Conservation (phyloP, 352 stramenopile genomes). For the Globisporangium rhizosaccharum region DNA sequence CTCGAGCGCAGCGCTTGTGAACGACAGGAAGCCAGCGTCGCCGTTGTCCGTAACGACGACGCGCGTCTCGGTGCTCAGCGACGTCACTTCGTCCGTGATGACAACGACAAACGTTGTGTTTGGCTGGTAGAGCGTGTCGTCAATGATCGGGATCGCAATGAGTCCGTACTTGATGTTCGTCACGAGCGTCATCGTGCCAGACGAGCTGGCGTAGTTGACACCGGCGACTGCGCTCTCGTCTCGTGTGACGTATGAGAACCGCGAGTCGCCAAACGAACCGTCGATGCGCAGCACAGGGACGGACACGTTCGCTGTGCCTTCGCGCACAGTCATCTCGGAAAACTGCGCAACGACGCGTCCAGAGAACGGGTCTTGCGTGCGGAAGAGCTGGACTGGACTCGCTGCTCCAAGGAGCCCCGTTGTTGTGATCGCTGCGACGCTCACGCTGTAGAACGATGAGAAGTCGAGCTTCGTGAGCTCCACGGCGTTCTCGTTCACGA, state of each 20-base stretch:
- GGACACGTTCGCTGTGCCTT: slow-evolving; percentile 20
- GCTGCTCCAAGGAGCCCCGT: slow-evolving; percentile 24
- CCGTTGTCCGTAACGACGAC: slow-evolving; percentile 43
- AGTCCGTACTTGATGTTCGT: slow-evolving; percentile 22
- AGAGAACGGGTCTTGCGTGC: slow-evolving; percentile 26
- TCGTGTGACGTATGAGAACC: slow-evolving; percentile 29
- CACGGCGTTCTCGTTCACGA: slow-evolving; percentile 6
- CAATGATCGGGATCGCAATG: slow-evolving; percentile 32
- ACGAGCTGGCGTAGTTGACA: slow-evolving; percentile 25
- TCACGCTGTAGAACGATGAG: slow-evolving; percentile 33
- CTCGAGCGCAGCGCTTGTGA: slow-evolving; percentile 12
- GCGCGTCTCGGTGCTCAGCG: slow-evolving; percentile 19
- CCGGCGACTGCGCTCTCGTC: slow-evolving; percentile 26
- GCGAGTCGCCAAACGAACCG: slow-evolving; percentile 39
- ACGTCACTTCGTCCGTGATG: slow-evolving; percentile 24
- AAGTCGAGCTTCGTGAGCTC: slow-evolving; percentile 21
- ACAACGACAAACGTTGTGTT: slow-evolving; percentile 36
- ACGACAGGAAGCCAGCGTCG: slow-evolving; percentile 48
- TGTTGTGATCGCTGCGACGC: slow-evolving; percentile 24
- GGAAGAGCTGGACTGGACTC: slow-evolving; percentile 18
- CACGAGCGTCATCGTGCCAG: slow-evolving; percentile 15
- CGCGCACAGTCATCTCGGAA: slow-evolving; percentile 16
- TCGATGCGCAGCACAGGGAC: slow-evolving; percentile 40
- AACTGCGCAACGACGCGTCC: slow-evolving; percentile 25
- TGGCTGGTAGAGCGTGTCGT: slow-evolving; percentile 36